Percentiles rank a stretch among this genome's conserved stretches.
phyloP scores from a whole-genome alignment of 2,329 filamentous ascomycete species.

The Penicillium janthinellum region DNA sequence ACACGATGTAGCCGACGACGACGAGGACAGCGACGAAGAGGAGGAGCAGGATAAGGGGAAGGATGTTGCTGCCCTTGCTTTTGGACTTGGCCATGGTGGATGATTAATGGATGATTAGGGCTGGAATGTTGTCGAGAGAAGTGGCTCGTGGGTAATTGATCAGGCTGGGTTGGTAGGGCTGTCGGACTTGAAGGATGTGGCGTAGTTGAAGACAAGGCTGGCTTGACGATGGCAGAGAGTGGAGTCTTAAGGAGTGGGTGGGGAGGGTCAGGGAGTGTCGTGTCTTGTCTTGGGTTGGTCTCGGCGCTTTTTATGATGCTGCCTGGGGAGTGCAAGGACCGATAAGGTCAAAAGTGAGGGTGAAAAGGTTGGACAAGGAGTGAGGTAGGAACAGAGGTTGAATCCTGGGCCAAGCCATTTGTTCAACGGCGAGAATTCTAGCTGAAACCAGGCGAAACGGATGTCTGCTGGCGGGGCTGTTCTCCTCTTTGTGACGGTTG shows the following conservation, averaged over 20 bases:
- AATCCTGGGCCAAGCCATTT: not conserved
- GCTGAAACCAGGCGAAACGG: not conserved
- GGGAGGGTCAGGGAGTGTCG: not conserved
- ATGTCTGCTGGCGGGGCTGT: not conserved
- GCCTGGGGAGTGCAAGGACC: not conserved
- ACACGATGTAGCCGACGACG: constrained; percentile 59
- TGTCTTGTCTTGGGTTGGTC: not conserved
- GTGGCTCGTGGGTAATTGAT: not conserved
- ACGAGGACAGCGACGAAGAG: constrained; percentile 53
- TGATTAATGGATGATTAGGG: not conserved
- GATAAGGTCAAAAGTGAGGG: not conserved
- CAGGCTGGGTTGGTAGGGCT: not conserved
- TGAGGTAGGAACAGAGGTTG: not conserved
- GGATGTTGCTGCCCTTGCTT: constrained; percentile 39
- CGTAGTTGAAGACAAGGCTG: not conserved
- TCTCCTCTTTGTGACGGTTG: not conserved
- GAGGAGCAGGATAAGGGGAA: constrained; percentile 61
- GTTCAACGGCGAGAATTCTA: not conserved
- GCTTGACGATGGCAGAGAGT: not conserved
- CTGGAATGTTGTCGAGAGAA: not conserved
- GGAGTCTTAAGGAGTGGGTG: not conserved
- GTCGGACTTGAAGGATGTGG: not conserved
- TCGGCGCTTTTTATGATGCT: constrained; percentile 1
- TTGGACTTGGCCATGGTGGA: constrained; percentile 22
- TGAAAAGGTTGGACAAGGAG: too few relatives aligned